Conservation (phyloP, 2,329 filamentous ascomycete species). For the Colletotrichum chlorophyti region DNA sequence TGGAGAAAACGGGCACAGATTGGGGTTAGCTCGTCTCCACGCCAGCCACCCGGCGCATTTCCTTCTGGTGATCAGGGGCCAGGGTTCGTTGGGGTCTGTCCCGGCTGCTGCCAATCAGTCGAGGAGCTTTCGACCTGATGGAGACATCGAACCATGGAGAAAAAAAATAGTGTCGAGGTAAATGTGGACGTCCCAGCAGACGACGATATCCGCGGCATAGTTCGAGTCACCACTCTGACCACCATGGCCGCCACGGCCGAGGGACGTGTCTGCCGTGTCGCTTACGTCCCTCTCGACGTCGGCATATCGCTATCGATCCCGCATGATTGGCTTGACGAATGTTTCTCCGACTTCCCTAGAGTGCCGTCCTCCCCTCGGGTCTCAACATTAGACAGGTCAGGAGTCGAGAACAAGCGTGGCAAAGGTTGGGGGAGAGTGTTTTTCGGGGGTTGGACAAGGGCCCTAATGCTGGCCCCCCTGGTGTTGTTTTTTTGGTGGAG, state of each 20-base stretch:
- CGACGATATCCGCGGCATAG: too few relatives aligned
- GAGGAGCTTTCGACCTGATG: neutral
- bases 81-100: conserved; percentile 11
- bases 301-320: neutral
- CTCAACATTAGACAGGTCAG: conserved; percentile 12
- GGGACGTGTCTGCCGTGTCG: neutral
- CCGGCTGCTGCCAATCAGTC: conserved; percentile 22
- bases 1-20: conserved; percentile 14
- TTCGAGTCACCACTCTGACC: conserved; percentile 9
- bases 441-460: neutral
- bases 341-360: neutral
- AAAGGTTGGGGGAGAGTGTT: conserved; percentile 3
- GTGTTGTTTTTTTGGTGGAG: conserved; percentile 23
- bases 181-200: neutral
- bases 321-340: neutral
- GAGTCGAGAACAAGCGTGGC: neutral
- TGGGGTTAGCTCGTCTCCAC: conserved; percentile 26
- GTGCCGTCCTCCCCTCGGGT: conserved; percentile 7
- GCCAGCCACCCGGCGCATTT: conserved; percentile 31
- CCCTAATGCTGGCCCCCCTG: neutral
- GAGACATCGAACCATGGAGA: conserved; percentile 14
- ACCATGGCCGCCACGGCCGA: neutral
- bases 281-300: neutral
- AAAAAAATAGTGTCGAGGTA: neutral
- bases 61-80: conserved; percentile 11